Evolutionary conservation across 2,329 filamentous ascomycete species (phyloP).

Genomic region (Blastomyces silverae): DNA sequence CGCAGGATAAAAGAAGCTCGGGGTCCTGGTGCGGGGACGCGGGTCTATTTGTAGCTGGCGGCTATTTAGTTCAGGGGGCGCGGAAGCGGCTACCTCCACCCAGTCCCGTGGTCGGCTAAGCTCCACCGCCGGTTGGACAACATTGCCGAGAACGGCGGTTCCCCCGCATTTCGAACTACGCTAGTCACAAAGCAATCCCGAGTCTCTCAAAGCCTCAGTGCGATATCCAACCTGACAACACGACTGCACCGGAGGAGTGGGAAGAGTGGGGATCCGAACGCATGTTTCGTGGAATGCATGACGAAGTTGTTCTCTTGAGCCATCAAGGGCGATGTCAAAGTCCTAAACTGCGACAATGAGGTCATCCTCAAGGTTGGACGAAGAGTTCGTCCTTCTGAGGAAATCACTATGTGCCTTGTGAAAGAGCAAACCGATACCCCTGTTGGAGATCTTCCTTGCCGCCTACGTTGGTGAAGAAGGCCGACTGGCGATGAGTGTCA

Average conservation of each 20-base stretch:
- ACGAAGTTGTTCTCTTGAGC: slow-evolving; percentile 16
- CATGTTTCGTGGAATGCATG: slow-evolving; percentile 18
- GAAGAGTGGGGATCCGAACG: slow-evolving; percentile 16
- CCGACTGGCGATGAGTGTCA: slow-evolving; percentile 21
- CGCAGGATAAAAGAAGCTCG: not conserved
- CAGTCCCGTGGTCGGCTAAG: too few species aligned
- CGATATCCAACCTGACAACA: too few species aligned
- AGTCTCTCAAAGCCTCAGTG: too few species aligned
- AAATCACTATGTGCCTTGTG: slow-evolving; percentile 16
- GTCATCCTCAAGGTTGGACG: slow-evolving; percentile 16
- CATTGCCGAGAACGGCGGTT: not conserved
- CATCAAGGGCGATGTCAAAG: slow-evolving; percentile 17
- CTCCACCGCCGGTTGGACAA: not conserved
- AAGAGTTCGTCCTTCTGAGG: slow-evolving; percentile 18
- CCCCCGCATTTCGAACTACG: too few species aligned
- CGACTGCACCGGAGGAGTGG: not conserved
- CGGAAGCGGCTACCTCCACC: not conserved
- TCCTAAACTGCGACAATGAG: slow-evolving; percentile 16
- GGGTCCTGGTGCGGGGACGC: not conserved
- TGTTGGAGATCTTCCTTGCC: slow-evolving; percentile 18
- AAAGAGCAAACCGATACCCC: slow-evolving; percentile 23
- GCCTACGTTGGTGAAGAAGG: slow-evolving; percentile 14
- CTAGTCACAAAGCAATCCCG: too few species aligned
- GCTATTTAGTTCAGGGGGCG: not conserved
- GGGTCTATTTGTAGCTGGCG: not conserved